Conservation (phyloP, 108 stramenopile genomes). For the Skeletonema costatum region DNA sequence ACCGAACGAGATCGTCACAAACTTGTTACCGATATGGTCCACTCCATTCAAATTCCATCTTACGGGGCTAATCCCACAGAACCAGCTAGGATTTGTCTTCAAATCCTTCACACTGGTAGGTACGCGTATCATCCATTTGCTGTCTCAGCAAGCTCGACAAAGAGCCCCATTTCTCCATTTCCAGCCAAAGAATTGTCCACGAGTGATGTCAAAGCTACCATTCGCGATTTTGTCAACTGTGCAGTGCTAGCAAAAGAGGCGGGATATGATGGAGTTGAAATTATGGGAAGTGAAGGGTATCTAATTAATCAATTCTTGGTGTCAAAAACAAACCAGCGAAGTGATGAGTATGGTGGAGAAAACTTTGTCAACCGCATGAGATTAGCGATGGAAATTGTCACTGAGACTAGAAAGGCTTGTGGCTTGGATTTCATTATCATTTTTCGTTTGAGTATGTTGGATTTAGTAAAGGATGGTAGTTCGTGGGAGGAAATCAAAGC, state of each 20-base stretch:
- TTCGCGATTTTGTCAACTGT: slow-evolving; percentile 88
- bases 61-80: slow-evolving; percentile 38
- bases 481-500: slow-evolving; percentile 92
- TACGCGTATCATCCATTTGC: slow-evolving; percentile 96
- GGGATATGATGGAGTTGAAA: slow-evolving; percentile 98
- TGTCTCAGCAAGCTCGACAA: slow-evolving; percentile 84
- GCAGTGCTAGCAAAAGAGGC: slow-evolving; percentile 89
- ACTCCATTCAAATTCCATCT: slow-evolving; percentile 73
- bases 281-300: slow-evolving; percentile 98
- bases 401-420: slow-evolving; percentile 77
- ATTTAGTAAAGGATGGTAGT: slow-evolving; percentile 93
- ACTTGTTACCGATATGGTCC: slow-evolving; percentile 91
- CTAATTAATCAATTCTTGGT: slow-evolving; percentile 96
- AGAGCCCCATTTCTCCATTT: slow-evolving; percentile 91
- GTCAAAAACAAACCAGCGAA: slow-evolving; percentile 85
- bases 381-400: slow-evolving; percentile 91
- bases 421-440: slow-evolving; percentile 95
- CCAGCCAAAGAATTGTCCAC: slow-evolving; percentile 75
- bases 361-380: slow-evolving; percentile 90
- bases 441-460: slow-evolving; percentile 95
- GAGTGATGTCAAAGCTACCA: slow-evolving; percentile 76
- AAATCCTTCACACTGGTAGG: slow-evolving; percentile 95
- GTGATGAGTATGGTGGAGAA: slow-evolving; percentile 92
- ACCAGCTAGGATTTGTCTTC: slow-evolving; percentile 73
- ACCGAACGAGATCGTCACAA: slow-evolving; percentile 86